phyloP scores from a whole-genome alignment of 83 land plant species.

The Picea engelmannii region DNA sequence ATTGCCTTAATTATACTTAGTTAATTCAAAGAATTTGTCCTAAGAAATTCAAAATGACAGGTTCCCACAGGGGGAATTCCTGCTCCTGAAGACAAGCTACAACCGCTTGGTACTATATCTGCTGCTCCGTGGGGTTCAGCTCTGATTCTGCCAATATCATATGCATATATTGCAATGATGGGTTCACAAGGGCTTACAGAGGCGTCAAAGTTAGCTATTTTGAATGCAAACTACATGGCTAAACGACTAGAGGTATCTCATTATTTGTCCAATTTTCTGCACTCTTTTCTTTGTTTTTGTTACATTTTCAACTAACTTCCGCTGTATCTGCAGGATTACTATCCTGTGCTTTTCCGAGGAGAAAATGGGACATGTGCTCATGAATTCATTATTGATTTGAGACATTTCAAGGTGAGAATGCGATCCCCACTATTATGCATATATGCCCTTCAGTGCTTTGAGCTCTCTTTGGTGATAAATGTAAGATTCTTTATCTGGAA shows the following conservation, averaged over 20 bases:
- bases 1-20: not conserved
- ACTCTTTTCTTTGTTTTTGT: not conserved
- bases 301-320: slow-evolving; percentile 12
- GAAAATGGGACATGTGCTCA: slow-evolving; percentile 99
- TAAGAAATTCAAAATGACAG: slow-evolving; percentile 32
- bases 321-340: slow-evolving; percentile 62
- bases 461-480: not conserved
- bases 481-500: not conserved
- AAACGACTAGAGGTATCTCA: slow-evolving; percentile 90
- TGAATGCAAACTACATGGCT: slow-evolving; percentile 99
- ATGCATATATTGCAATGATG: slow-evolving; percentile 98
- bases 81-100: slow-evolving; percentile 57
- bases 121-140: slow-evolving; percentile 99
- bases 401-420: slow-evolving; percentile 85
- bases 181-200: slow-evolving; percentile 94
- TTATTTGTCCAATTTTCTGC: not conserved
- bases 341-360: slow-evolving; percentile 96
- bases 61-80: slow-evolving; percentile 95
- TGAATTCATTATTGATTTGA: slow-evolving; percentile 93
- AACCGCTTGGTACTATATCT: slow-evolving; percentile 91
- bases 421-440: not conserved
- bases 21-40: not conserved
- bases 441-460: not conserved
- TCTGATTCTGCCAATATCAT: slow-evolving; percentile 95
- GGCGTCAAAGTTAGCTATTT: slow-evolving; percentile 93